Conservation (phyloP, 2,329 filamentous ascomycete genomes). For the Neoascochyta sp. region DNA sequence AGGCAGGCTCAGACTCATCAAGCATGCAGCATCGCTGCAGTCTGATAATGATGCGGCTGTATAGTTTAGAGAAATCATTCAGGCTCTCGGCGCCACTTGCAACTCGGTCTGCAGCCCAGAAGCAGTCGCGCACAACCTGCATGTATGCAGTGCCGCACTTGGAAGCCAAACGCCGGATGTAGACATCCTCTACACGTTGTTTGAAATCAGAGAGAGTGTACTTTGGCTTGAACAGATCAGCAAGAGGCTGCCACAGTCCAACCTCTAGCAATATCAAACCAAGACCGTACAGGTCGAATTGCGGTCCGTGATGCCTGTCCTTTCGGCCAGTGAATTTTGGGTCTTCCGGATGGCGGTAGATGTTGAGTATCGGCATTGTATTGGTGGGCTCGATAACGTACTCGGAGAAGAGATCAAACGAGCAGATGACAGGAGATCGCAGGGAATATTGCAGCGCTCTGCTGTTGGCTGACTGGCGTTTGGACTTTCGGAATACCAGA, state of each 20-base stretch:
- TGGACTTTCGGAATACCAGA: conserved; percentile 56
- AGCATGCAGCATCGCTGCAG: conserved; percentile 40
- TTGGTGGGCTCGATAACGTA: conserved; percentile 46
- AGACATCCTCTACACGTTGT: conserved; percentile 59
- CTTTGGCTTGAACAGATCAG: conserved; percentile 56
- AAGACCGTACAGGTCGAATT: conserved; percentile 68
- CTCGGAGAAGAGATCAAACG: conserved; percentile 69
- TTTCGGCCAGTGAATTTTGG: conserved; percentile 35
- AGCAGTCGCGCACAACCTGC: conserved; percentile 69
- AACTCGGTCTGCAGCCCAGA: conserved; percentile 60
- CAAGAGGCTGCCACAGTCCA: conserved; percentile 69
- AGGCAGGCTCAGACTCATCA: conserved; percentile 34
- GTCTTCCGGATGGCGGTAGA: conserved; percentile 65
- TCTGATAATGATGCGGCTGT: conserved; percentile 46
- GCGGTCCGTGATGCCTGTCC: conserved; percentile 24
- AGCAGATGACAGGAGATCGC: conserved; percentile 65
- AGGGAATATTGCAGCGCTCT: conserved; percentile 51
- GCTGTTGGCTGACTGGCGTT: conserved; percentile 46
- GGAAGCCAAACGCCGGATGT: conserved; percentile 61
- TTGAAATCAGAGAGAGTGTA: conserved; percentile 61
- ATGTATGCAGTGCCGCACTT: conserved; percentile 72
- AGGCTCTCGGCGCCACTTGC: conserved; percentile 28
- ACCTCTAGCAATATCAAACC: conserved; percentile 71
- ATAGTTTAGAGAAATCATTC: conserved; percentile 30
- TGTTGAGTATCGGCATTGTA: conserved; percentile 48